Conservation (phyloP, 1,139 yeast genomes). For the Pneumocystis sp. region DNA sequence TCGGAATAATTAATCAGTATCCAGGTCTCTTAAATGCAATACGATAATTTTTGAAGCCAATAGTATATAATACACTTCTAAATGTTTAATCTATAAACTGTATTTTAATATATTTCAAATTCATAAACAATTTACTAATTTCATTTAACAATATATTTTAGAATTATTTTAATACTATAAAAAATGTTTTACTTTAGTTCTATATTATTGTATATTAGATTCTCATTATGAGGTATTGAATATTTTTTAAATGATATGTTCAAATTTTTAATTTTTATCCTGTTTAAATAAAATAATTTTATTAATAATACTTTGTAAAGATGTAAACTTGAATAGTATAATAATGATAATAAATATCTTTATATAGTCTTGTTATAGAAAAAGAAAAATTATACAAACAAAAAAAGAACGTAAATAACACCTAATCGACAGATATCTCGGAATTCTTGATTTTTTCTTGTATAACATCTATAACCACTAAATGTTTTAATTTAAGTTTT, state of each 20-base stretch:
- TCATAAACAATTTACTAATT: neutral
- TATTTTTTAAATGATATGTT: neutral
- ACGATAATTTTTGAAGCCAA: neutral
- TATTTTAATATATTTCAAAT: neutral
- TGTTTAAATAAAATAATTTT: neutral
- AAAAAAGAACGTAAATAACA: neutral
- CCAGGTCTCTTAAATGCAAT: conserved; percentile 39
- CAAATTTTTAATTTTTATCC: neutral
- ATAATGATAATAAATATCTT: neutral
- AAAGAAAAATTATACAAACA: neutral
- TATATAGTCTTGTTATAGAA: too few relatives aligned
- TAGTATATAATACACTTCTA: neutral
- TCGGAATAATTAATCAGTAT: neutral
- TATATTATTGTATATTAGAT: too few relatives aligned
- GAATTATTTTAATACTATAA: neutral
- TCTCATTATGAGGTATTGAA: neutral
- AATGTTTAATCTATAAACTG: neutral
- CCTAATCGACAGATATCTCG: neutral
- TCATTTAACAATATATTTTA: neutral
- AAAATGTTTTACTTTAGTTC: neutral
- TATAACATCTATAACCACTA: neutral
- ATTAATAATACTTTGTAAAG: neutral
- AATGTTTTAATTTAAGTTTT: neutral
- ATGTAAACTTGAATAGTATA: neutral
- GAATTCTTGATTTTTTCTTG: neutral